Conservation (phyloP, 2,329 filamentous ascomycete species). For the Talaromyces verruculosus region DNA sequence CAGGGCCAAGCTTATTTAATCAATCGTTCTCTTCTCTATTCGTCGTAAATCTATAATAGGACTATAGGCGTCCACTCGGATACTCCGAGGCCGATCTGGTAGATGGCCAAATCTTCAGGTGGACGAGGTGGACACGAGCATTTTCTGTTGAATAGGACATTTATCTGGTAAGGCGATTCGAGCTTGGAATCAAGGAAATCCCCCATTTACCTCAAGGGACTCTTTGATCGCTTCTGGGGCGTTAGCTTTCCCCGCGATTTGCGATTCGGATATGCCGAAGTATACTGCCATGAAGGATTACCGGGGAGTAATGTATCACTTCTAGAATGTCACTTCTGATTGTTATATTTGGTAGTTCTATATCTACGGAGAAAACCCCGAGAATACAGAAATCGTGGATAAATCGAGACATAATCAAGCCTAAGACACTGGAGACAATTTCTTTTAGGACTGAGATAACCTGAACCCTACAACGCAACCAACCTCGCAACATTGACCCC, state of each 20-base stretch:
- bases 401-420: not conserved
- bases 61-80: not conserved
- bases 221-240: not conserved
- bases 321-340: not conserved
- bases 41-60: not conserved
- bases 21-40: not conserved
- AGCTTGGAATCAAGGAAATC: not conserved
- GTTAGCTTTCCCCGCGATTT: not conserved
- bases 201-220: not conserved
- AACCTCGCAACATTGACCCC: not conserved
- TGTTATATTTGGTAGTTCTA: not conserved
- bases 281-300: not conserved
- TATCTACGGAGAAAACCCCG: not conserved
- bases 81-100: not conserved
- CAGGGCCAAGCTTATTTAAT: not conserved
- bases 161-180: not conserved
- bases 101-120: not conserved
- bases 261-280: not conserved
- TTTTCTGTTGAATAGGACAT: not conserved
- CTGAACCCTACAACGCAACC: not conserved
- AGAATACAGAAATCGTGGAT: not conserved
- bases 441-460: not conserved
- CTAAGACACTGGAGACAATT: not conserved
- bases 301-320: not conserved
- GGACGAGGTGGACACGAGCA: not conserved